Evolutionary conservation across 1,284 basidiomycete genomes (phyloP), one percentile per base, ranked within the genome.

Genomic region (Moesziomyces antarcticus): DNA sequence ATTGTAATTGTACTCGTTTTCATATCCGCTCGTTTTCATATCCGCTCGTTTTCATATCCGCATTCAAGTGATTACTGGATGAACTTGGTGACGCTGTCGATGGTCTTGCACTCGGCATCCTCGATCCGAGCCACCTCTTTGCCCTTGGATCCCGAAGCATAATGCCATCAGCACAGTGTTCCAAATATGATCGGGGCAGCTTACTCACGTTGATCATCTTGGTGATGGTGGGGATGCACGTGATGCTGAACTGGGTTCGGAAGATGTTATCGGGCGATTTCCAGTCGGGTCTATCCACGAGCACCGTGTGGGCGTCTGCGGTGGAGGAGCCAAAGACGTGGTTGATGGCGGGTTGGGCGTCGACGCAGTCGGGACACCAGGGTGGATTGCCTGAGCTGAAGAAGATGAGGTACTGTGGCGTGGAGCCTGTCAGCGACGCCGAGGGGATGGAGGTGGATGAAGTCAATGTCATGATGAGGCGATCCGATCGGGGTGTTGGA

Each of bases 331-430:
- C 76, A 35, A 78, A 78, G 24, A 74, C 64, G 11, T 57, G 48
- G n/a, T 66, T 46, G 24, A 78, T 40, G 10, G 58, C 60, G 4
- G 73, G 70, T 27, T 67, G 57, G 0, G 73, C 74, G 44, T 73
- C 67, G 46, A 73, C 71, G 46, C 76, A 78, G 58, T 78, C 76
- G 7, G 76, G 71, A 49, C 76, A 78, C 76, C 76, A 78, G 14
- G 76, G 66, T 1, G 76, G 76, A 8, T 43, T 30, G 18, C 76
- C 74, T 8, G 71, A 72, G 50, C 70, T 73, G 64, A 76, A 78
- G 50, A 71, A 78, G 63, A 78, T 60, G 56, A 78, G 57, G 35
- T 45, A 76, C 10, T 65, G 66, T 2, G 57, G 45, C 14, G 24
- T 27, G 24, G 5, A n/a, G 18, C 46, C 56, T 21, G 43, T 43